These are phyloP conservation scores for Eutrema yunnanense DNA, from an alignment of 345 rosid genomes.

Conservation along the genomic window DNA sequence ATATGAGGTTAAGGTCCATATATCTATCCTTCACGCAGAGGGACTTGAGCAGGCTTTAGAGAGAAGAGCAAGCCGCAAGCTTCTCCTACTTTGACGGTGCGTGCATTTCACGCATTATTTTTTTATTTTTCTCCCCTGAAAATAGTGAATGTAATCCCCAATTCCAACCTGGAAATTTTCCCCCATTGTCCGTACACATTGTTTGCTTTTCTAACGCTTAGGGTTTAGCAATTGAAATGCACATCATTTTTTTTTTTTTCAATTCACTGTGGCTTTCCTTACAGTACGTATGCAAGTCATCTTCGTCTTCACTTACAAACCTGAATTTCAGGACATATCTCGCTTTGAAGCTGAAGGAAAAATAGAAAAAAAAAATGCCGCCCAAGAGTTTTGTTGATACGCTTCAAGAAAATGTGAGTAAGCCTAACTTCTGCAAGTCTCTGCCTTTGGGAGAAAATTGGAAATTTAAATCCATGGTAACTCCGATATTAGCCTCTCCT, in stretches of 20 bases:
- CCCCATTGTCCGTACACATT: not conserved
- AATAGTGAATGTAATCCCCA: not conserved
- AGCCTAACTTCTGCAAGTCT: slow-evolving; percentile 21
- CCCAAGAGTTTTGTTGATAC: not conserved
- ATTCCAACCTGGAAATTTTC: not conserved
- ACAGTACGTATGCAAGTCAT: not conserved
- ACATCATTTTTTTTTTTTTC: too few species aligned
- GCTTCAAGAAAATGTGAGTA: not conserved
- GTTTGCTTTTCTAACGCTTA: not conserved
- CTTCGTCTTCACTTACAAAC: not conserved
- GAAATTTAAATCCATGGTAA: slow-evolving; percentile 24
- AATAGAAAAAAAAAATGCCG: not conserved
- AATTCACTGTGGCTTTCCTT: not conserved
- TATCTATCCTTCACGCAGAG: too few species aligned
- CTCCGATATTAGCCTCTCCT: not conserved
- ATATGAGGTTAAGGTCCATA: too few species aligned
- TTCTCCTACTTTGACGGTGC: not conserved
- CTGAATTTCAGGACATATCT: not conserved
- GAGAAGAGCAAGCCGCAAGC: not conserved
- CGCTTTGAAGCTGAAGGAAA: not conserved
- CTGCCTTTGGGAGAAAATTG: not conserved
- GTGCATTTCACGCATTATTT: not conserved
- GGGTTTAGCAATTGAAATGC: not conserved
- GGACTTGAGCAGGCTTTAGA: not conserved
- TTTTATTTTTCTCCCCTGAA: too few species aligned